Evolutionary conservation across 768 basidiomycete species (phyloP), one percentile per base, ranked within the genome.

Genomic region (Ramaria sp.): DNA sequence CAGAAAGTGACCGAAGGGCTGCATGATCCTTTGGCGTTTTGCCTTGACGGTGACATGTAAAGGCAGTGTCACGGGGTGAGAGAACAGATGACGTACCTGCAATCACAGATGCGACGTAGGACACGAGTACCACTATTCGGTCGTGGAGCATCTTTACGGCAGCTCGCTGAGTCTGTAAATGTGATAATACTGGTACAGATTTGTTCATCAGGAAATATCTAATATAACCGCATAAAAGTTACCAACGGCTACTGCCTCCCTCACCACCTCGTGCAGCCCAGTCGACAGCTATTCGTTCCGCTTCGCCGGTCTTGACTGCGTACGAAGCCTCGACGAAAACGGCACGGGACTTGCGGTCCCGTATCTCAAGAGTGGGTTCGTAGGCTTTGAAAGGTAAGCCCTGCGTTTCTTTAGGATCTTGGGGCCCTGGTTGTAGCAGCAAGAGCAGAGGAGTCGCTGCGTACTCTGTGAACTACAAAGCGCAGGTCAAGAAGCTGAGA

Each of bases 141-240:
- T 96, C 92, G 62, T 93, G 83, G 52, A 99, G 76, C 96, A 98
- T 98, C 65, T 91, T 86, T 52, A 99, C 85, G 10, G 96, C 96
- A 48, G 93, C 90, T 58, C 93, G 77, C 68, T 97, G 94, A 1
- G 93, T 86, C 56, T 87, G 84, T 48, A 98, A 71, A 70, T 92
- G 86, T 0, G 89, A 87, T 62, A 94, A 83, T 69, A 98, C 95
- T 97, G 63, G 25, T 43, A 47, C 27, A 10, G 58, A 13, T 47
- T 44, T 18, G 37, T 32, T 25, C 53, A n/a, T 5, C 25, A 56
- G 50, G 50, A 56, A 59, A 47, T 32, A 48, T 43, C 44, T 30
- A 42, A 32, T 48, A 45, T 43, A 20, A 32, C n/a, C 16, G 16
- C 38, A 15, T 20, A 6, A 15, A 32, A 41, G 27, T 12, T 34